These are phyloP conservation scores for Turritis glabra DNA, from an alignment of 345 rosid species.

Conservation along the genomic window DNA sequence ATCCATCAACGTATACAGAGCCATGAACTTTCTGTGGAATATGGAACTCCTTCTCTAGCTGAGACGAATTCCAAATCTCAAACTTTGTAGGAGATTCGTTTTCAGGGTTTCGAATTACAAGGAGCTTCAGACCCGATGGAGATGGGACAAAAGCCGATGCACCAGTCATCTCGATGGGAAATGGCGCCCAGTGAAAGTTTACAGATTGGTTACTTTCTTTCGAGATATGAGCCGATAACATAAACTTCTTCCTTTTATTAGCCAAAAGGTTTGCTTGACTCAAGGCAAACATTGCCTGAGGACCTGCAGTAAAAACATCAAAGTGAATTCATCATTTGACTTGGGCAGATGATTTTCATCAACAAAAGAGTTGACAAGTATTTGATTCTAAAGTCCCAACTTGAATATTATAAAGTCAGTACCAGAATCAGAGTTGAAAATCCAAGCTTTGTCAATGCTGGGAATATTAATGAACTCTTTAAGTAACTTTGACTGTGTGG, in stretches of 20 bases:
- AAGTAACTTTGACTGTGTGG: conserved; percentile 66
- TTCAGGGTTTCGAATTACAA: conserved; percentile 73
- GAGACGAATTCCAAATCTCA: conserved; percentile 81
- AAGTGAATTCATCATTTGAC: not conserved
- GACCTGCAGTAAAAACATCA: conserved; percentile 39
- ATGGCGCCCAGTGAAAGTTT: conserved; percentile 72
- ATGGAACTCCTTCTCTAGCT: conserved; percentile 78
- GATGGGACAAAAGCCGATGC: conserved; percentile 74
- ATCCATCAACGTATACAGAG: conserved; percentile 78
- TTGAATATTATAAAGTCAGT: conserved; percentile 11
- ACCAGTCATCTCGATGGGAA: conserved; percentile 81
- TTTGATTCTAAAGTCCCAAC: not conserved
- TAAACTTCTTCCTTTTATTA: conserved; percentile 67
- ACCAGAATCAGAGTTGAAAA: conserved; percentile 59
- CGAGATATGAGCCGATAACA: conserved; percentile 56
- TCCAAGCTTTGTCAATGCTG: conserved; percentile 83
- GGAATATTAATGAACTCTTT: conserved; percentile 64
- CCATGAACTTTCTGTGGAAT: conserved; percentile 82
- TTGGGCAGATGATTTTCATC: not conserved
- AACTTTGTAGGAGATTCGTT: conserved; percentile 75
- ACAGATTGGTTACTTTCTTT: conserved; percentile 45
- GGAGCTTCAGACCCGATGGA: conserved; percentile 81
- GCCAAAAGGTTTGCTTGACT: conserved; percentile 84
- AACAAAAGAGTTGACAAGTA: not conserved
- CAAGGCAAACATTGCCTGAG: conserved; percentile 71